Percentiles rank a stretch among this genome's conserved stretches.
phyloP scores from a whole-genome alignment of 345 rosid genomes.

The Camelina neglecta region DNA sequence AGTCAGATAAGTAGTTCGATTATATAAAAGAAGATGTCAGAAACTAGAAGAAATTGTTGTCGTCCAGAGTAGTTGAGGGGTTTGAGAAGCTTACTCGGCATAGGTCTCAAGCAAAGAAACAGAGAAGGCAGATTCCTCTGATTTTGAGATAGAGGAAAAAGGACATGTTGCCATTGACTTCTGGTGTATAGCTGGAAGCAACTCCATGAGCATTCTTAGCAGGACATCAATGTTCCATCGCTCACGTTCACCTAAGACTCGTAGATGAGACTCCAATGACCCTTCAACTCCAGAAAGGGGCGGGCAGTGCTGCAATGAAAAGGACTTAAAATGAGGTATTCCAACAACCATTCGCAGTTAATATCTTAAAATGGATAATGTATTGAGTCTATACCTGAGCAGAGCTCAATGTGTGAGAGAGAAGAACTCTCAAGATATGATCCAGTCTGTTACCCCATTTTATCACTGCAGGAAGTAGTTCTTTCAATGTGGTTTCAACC shows the following conservation, averaged over 20 bases:
- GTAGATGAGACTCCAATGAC: conserved; percentile 86
- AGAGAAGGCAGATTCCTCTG: conserved; percentile 56
- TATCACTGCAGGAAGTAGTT: conserved; percentile 80
- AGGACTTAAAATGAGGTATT: conserved; percentile 16
- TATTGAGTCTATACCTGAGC: conserved; percentile 61
- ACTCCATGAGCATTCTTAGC: conserved; percentile 74
- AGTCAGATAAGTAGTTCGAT: conserved; percentile 16
- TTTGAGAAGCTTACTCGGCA: conserved; percentile 60
- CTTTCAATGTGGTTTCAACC: conserved; percentile 85
- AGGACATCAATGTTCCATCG: conserved; percentile 94
- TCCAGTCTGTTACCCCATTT: conserved; percentile 90
- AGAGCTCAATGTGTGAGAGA: conserved; percentile 74
- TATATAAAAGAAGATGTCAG: conserved; percentile 15
- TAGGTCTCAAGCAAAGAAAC: conserved; percentile 65
- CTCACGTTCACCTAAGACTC: conserved; percentile 89
- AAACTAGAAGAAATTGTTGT: conserved; percentile 15
- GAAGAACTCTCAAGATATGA: conserved; percentile 71
- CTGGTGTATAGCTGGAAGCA: conserved; percentile 75
- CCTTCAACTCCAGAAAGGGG: conserved; percentile 98
- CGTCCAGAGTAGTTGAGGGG: conserved; percentile 24
- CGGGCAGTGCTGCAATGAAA: conserved; percentile 72
- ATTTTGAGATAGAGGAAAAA: conserved; percentile 59
- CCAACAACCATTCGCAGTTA: conserved; percentile 30
- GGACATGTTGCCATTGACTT: conserved; percentile 86
- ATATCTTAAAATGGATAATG: conserved; percentile 29